These are phyloP conservation scores for Solanum paucissectum DNA, from an alignment of 257 asterid species.

Conservation along the genomic window DNA sequence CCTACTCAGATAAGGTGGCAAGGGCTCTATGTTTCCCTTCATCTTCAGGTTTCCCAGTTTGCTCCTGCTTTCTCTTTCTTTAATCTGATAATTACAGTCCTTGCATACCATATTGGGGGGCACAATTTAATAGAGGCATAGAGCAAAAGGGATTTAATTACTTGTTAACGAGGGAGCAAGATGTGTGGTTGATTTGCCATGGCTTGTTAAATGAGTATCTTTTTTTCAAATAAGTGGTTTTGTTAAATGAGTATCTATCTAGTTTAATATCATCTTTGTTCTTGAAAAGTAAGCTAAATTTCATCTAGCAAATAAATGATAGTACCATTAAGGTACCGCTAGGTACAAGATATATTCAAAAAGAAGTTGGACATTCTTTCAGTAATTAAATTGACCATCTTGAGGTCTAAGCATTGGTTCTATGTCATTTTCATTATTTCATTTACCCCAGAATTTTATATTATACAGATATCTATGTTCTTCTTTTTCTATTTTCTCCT, in stretches of 20 bases:
- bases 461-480: background rate
- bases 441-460: background rate
- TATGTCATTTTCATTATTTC: background rate
- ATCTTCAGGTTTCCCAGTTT: background rate
- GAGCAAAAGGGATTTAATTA: background rate
- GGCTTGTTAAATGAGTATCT: background rate
- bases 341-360: background rate
- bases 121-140: background rate
- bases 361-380: background rate
- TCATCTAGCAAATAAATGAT: background rate
- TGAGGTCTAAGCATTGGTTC: background rate
- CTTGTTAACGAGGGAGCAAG: background rate
- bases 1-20: background rate
- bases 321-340: background rate
- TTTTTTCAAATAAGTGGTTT: background rate
- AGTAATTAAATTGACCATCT: background rate
- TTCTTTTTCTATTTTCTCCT: background rate
- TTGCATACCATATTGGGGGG: background rate
- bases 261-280: background rate
- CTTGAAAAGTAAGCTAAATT: background rate
- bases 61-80: background rate
- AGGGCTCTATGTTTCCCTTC: background rate
- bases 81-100: background rate
- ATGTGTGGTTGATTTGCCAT: background rate
- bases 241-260: background rate